A percentile compares a stretch with the other conserved stretches of the same genome.
Conservation (phyloP, 1,284 basidiomycete genomes). For the Quambalaria eucalypti region DNA sequence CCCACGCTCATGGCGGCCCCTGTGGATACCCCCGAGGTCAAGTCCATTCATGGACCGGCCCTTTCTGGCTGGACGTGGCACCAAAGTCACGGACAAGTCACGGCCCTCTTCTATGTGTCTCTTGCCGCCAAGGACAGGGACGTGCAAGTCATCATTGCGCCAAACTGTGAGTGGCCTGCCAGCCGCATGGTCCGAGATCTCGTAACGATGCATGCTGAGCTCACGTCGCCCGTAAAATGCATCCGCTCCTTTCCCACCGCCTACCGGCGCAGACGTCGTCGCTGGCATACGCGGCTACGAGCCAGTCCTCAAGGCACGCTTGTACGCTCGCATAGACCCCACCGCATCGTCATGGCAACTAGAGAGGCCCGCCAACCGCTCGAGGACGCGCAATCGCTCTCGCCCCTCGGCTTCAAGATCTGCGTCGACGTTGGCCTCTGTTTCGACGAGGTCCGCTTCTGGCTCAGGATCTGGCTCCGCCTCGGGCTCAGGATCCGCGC, state of each 20-base stretch:
- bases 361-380: conserved; percentile 7
- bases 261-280: conserved; percentile 7
- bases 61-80: conserved; percentile 32
- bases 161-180: conserved; percentile 3
- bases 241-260: too few relatives aligned
- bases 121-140: conserved; percentile 13
- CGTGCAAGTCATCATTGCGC: conserved; percentile 22
- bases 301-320: conserved; percentile 27
- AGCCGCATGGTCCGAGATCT: background rate
- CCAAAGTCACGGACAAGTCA: conserved; percentile 34
- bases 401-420: too few relatives aligned
- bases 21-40: background rate
- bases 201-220: background rate
- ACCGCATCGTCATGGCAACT: conserved; percentile 31
- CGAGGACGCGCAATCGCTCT: conserved; percentile 1
- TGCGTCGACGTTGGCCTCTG: too few relatives aligned
- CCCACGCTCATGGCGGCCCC: too few relatives aligned
- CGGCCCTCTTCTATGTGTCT: conserved; percentile 31
- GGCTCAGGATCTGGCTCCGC: too few relatives aligned
- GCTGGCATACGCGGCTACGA: conserved; percentile 20
- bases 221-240: too few relatives aligned
- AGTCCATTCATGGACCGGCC: conserved; percentile 2
- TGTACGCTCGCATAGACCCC: conserved; percentile 25
- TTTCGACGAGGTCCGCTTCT: too few relatives aligned
- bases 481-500: too few relatives aligned